Conservation (phyloP, 176 grass and related monocot species). For the Aegilops sharonensis region DNA sequence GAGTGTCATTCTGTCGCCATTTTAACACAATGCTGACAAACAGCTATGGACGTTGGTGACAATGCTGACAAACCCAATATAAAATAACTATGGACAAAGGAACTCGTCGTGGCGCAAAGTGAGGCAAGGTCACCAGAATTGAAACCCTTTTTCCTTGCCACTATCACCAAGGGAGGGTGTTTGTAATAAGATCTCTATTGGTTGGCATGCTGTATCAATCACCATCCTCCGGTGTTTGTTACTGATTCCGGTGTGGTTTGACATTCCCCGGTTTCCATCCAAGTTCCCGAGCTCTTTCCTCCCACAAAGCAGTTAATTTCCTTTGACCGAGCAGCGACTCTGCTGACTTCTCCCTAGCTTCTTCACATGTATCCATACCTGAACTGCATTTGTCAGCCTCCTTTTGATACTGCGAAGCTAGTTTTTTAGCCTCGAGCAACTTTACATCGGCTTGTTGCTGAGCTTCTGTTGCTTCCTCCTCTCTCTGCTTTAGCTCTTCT, state of each 20-base stretch:
- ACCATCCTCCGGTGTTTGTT: not conserved
- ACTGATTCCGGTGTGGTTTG: not conserved
- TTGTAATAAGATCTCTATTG: not conserved
- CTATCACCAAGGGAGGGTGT: not conserved
- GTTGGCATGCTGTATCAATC: not conserved
- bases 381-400: constrained; percentile 97
- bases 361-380: constrained; percentile 92
- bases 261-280: constrained; percentile 59
- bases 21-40: constrained; percentile 19
- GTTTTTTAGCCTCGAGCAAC: constrained; percentile 85
- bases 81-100: constrained; percentile 30
- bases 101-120: not conserved
- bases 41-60: not conserved
- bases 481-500: constrained; percentile 80
- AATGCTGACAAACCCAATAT: constrained; percentile 8
- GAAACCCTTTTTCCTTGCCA: not conserved
- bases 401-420: constrained; percentile 90
- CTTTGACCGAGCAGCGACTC: constrained; percentile 46
- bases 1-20: constrained; percentile 11
- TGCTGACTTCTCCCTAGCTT: constrained; percentile 68
- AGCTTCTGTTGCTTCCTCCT: constrained; percentile 68
- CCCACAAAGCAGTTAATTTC: constrained; percentile 74
- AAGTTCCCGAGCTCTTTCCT: constrained; percentile 54
- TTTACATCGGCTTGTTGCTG: constrained; percentile 58
- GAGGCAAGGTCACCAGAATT: not conserved